phyloP scores from a whole-genome alignment of 352 stramenopile genomes.

The Pythium myriotylum region DNA sequence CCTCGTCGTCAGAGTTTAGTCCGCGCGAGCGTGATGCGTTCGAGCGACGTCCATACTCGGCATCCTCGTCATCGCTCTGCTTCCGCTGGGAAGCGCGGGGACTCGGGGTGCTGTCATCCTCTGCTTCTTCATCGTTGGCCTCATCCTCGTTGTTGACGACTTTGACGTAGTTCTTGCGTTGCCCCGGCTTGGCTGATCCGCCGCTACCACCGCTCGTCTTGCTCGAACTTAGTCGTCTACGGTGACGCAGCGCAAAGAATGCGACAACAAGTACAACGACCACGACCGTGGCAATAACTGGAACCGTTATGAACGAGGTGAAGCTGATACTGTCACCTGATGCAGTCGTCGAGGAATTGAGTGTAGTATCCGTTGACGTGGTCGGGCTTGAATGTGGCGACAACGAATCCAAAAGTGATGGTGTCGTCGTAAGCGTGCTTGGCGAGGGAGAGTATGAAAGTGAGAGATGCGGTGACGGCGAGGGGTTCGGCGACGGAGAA shows the following conservation, averaged over 20 bases:
- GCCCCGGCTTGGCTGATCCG: constrained; percentile 5
- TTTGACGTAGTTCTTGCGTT: constrained; percentile 30
- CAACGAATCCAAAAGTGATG: no score
- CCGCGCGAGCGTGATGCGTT: background rate
- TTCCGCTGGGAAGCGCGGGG: background rate
- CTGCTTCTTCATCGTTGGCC: constrained; percentile 22
- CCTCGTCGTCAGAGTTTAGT: constrained; percentile 17
- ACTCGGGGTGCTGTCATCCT: background rate
- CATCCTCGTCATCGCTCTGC: constrained; percentile 31
- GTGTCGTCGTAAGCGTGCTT: no score
- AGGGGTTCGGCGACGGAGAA: background rate
- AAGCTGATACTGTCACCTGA: constrained; percentile 11
- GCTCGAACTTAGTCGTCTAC: background rate
- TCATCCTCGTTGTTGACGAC: constrained; percentile 26
- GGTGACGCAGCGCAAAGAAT: constrained; percentile 8
- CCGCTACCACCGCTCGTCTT: background rate
- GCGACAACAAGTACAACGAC: constrained; percentile 12
- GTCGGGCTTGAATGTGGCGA: constrained; percentile 7
- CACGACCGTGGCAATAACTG: constrained; percentile 13
- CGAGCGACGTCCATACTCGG: constrained; percentile 30
- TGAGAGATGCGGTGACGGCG: no score
- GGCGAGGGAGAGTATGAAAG: no score
- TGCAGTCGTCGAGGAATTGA: background rate
- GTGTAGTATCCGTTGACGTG: background rate
- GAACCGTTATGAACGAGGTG: constrained; percentile 17